Conservation (phyloP, 1,284 basidiomycete species). For the Austropuccinia psidii region DNA sequence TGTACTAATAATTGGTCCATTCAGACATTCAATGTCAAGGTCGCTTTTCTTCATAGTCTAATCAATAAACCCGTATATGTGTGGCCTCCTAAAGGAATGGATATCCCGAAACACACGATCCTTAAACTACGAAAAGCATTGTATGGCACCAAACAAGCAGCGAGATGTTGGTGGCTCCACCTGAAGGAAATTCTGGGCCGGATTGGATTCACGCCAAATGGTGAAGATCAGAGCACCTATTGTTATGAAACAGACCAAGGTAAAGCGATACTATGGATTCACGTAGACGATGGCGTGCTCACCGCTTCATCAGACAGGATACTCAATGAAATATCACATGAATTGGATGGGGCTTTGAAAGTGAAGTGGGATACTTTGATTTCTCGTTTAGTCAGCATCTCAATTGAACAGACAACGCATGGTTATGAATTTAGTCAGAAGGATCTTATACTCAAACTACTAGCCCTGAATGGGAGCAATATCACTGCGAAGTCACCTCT, state of each 20-base stretch:
- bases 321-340: background rate
- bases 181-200: background rate
- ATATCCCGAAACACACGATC: background rate
- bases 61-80: background rate
- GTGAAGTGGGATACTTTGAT: background rate
- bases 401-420: background rate
- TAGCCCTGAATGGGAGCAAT: no score
- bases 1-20: background rate
- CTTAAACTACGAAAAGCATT: background rate
- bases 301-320: background rate
- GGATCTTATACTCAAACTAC: background rate
- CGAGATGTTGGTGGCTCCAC: conserved; percentile 7
- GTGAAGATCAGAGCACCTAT: background rate
- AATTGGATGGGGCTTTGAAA: background rate
- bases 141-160: background rate
- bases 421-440: background rate
- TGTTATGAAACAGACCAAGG: background rate
- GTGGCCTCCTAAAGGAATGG: background rate
- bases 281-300: background rate
- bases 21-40: background rate
- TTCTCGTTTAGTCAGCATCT: background rate
- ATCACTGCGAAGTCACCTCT: no score
- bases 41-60: background rate
- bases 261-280: conserved; percentile 19
- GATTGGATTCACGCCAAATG: background rate